A percentile compares a stretch with the other conserved stretches of the same genome.
phyloP scores from a whole-genome alignment of 2,329 filamentous ascomycete genomes.

The Exophiala sp. region DNA sequence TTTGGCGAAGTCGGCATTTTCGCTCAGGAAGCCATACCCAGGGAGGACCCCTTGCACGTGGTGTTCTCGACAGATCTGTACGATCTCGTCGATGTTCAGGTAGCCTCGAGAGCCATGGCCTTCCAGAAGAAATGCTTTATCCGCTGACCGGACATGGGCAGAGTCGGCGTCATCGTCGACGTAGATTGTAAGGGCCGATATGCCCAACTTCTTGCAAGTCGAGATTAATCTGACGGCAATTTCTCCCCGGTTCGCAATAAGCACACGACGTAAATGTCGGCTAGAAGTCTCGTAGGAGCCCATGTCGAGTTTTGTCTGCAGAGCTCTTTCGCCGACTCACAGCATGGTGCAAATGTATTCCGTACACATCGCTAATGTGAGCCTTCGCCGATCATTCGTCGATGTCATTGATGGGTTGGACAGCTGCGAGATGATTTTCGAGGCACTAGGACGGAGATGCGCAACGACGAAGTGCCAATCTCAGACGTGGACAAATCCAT shows the following conservation, averaged over 20 bases:
- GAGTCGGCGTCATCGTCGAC: not conserved
- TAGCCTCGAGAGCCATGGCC: slow-evolving; percentile 3
- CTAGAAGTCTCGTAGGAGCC: too few relatives aligned
- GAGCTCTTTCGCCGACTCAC: too few relatives aligned
- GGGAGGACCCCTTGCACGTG: slow-evolving; percentile 61
- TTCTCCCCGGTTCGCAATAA: slow-evolving; percentile 5
- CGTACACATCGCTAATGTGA: too few relatives aligned
- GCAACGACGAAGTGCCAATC: too few relatives aligned
- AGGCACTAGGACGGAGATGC: too few relatives aligned
- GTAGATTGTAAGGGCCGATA: not conserved
- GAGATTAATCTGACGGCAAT: slow-evolving; percentile 1
- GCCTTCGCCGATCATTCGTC: too few relatives aligned
- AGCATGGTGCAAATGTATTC: too few relatives aligned
- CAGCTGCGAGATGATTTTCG: too few relatives aligned
- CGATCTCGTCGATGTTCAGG: not conserved
- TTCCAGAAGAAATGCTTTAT: not conserved
- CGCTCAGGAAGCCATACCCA: slow-evolving; percentile 64
- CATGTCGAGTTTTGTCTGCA: too few relatives aligned
- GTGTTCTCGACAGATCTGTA: slow-evolving; percentile 41
- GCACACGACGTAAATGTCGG: not conserved
- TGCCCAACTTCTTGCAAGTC: slow-evolving; percentile 1
- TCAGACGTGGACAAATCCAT: too few relatives aligned
- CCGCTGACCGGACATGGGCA: not conserved
- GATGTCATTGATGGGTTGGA: too few relatives aligned
- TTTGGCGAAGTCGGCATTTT: slow-evolving; percentile 60